Conservation (phyloP, 108 stramenopile genomes). For the Ochromonas danica region DNA sequence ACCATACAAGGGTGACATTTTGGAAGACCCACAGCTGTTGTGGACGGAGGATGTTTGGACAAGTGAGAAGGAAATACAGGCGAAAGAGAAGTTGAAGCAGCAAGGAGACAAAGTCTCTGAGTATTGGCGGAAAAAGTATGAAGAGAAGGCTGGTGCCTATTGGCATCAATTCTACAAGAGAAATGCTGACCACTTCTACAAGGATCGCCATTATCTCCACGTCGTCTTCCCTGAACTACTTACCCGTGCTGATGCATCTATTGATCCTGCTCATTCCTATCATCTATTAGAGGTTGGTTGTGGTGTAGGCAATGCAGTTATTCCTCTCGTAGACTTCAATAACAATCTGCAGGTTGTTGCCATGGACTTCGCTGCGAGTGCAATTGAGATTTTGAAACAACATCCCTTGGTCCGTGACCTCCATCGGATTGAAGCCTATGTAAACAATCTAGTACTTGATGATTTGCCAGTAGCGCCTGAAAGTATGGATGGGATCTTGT, state of each 20-base stretch:
- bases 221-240: slow-evolving; percentile 72
- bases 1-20: slow-evolving; percentile 25
- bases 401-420: background rate
- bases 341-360: slow-evolving; percentile 12
- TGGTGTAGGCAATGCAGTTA: slow-evolving; percentile 78
- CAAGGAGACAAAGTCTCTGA: slow-evolving; percentile 1
- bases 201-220: slow-evolving; percentile 79
- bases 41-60: slow-evolving; percentile 24
- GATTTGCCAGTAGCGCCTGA: background rate
- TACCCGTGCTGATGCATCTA: slow-evolving; percentile 27
- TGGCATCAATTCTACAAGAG: slow-evolving; percentile 74
- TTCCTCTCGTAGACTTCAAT: slow-evolving; percentile 61
- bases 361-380: slow-evolving; percentile 26
- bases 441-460: background rate
- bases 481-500: slow-evolving; percentile 60
- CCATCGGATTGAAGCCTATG: background rate
- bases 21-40: slow-evolving; percentile 6
- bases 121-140: slow-evolving; percentile 25
- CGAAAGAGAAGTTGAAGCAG: background rate
- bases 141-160: background rate
- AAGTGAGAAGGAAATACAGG: background rate
- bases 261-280: background rate
- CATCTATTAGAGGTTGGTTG: slow-evolving; percentile 76
- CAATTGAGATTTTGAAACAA: slow-evolving; percentile 33
- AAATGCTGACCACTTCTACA: slow-evolving; percentile 71